A percentile compares a stretch with the other conserved stretches of the same genome.
Conservation (phyloP, 129 eudicot genomes). For the Gnaphalium uliginosum region DNA sequence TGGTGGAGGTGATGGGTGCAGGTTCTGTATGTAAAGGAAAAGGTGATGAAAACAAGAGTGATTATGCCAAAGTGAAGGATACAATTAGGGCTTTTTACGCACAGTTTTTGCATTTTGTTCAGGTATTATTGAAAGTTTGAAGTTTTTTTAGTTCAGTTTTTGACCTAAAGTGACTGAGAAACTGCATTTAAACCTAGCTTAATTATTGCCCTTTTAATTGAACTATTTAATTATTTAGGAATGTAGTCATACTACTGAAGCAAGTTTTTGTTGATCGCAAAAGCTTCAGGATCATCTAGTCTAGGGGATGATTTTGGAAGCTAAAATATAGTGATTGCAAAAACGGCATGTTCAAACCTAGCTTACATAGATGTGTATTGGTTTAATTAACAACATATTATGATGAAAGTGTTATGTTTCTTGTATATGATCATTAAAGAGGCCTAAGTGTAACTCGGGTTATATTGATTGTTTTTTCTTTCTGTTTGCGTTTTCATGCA, state of each 20-base stretch:
- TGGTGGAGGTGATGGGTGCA: background rate
- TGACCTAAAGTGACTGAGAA: background rate
- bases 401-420: background rate
- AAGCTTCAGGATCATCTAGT: background rate
- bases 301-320: background rate
- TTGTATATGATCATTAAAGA: background rate
- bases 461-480: background rate
- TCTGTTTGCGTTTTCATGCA: background rate
- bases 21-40: background rate
- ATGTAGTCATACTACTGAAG: background rate
- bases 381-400: too few relatives aligned
- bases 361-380: too few relatives aligned
- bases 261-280: background rate
- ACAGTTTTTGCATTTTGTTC: conserved; percentile 64
- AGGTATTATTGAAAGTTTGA: conserved; percentile 40
- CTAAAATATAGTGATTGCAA: background rate
- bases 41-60: conserved; percentile 43
- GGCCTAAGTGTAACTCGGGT: background rate
- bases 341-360: background rate
- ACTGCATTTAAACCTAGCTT: conserved; percentile 5
- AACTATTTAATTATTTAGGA: background rate
- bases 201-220: background rate
- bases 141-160: background rate
- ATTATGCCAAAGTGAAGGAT: conserved; percentile 46
- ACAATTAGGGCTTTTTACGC: conserved; percentile 57